Percentiles rank a stretch among this genome's conserved stretches.
phyloP scores from a whole-genome alignment of 2,329 filamentous ascomycete species.

The Colletotrichum liaoningense region DNA sequence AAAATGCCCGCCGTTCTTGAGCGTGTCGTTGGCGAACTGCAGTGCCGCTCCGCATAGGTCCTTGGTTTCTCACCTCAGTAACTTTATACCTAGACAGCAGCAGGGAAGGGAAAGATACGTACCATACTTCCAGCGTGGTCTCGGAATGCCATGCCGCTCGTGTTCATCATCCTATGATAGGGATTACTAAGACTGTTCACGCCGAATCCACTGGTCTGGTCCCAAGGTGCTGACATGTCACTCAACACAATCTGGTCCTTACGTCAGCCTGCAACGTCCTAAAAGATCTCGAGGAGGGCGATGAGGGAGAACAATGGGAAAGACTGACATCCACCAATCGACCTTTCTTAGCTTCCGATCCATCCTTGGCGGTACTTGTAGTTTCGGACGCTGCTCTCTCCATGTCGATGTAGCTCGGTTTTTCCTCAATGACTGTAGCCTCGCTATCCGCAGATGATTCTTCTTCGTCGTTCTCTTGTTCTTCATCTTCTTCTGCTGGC shows the following conservation, averaged over 20 bases:
- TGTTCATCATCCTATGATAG: slow-evolving; percentile 99
- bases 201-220: slow-evolving; percentile 80
- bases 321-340: slow-evolving; percentile 75
- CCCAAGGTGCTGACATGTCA: slow-evolving; percentile 99
- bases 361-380: slow-evolving; percentile 46
- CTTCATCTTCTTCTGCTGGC: slow-evolving; percentile 4
- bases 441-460: slow-evolving; percentile 40
- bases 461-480: slow-evolving; percentile 5
- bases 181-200: slow-evolving; percentile 95
- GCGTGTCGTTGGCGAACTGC: slow-evolving; percentile 84
- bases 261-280: slow-evolving; percentile 28
- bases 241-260: slow-evolving; percentile 80
- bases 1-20: slow-evolving; percentile 87
- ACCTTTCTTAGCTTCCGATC: slow-evolving; percentile 42
- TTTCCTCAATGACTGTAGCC: slow-evolving; percentile 47
- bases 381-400: slow-evolving; percentile 57
- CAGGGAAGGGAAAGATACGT: slow-evolving; percentile 46
- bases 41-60: slow-evolving; percentile 91
- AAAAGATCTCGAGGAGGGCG: background rate
- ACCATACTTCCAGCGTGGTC: slow-evolving; percentile 98
- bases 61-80: slow-evolving; percentile 56
- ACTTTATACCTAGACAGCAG: background rate
- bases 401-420: slow-evolving; percentile 73
- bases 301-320: background rate
- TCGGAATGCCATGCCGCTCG: slow-evolving; percentile 85